These are phyloP conservation scores for Starmerella apicola DNA, from an alignment of 805 yeast genomes.

Conservation along the genomic window DNA sequence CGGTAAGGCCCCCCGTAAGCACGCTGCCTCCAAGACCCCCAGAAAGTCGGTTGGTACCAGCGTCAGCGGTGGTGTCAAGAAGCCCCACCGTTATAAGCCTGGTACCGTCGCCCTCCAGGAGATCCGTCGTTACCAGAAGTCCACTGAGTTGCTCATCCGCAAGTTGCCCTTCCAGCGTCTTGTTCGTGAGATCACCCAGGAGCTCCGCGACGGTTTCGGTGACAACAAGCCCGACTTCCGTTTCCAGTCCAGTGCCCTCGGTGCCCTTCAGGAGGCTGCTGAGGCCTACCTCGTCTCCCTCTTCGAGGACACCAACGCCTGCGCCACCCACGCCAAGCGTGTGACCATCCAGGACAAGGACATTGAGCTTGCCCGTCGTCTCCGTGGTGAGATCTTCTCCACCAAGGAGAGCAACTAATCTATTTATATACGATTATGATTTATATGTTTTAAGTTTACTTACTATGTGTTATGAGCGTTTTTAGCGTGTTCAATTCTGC, in stretches of 20 bases:
- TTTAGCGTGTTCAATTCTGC: too few species aligned
- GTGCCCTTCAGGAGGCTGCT: constrained; percentile 83
- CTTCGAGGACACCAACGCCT: constrained; percentile 80
- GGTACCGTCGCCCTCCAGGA: constrained; percentile 90
- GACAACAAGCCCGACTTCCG: constrained; percentile 36
- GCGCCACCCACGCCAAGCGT: constrained; percentile 90
- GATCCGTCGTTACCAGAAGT: constrained; percentile 83
- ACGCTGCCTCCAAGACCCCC: constrained; percentile 81
- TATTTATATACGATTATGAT: too few species aligned
- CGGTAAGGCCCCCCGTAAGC: constrained; percentile 90
- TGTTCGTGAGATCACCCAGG: constrained; percentile 81
- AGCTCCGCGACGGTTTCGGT: constrained; percentile 56
- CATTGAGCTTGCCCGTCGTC: constrained; percentile 82
- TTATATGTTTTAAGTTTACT: too few species aligned
- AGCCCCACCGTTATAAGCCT: constrained; percentile 89
- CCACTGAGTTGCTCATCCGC: constrained; percentile 76
- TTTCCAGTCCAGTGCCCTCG: constrained; percentile 81
- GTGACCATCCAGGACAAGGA: constrained; percentile 88
- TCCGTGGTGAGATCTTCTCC: constrained; percentile 54
- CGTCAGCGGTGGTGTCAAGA: constrained; percentile 80
- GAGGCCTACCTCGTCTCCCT: constrained; percentile 79
- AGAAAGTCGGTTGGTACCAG: constrained; percentile 73
- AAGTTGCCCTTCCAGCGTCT: constrained; percentile 85
- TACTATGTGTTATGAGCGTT: too few species aligned
- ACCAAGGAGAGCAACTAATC: constrained; percentile 17